A percentile compares a stretch with the other conserved stretches of the same genome.
These are phyloP conservation scores for Aspergillus sp. DNA, from an alignment of 2,329 filamentous ascomycete species.

Conservation along the genomic window DNA sequence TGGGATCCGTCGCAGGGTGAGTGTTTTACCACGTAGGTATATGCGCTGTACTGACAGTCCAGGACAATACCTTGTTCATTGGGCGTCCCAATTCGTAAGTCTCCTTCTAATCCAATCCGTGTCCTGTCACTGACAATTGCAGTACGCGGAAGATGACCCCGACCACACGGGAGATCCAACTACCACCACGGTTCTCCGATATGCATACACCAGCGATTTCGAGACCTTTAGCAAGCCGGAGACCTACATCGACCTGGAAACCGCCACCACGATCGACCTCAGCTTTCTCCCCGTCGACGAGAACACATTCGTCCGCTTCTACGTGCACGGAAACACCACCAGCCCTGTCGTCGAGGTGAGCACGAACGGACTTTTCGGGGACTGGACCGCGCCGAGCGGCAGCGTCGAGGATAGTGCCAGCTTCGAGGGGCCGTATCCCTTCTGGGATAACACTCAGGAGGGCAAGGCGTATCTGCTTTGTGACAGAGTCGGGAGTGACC, in stretches of 20 bases:
- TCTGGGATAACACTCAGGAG: constrained; percentile 11
- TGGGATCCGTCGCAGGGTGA: constrained; percentile 13
- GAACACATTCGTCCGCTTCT: constrained; percentile 12
- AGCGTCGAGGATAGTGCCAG: constrained; percentile 6
- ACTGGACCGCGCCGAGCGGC: constrained; percentile 7
- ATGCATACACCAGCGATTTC: constrained; percentile 16
- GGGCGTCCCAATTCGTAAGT: constrained; percentile 14
- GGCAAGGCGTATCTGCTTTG: constrained; percentile 11
- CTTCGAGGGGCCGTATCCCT: constrained; percentile 15
- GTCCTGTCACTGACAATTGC: background rate
- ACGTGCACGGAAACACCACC: constrained; percentile 5
- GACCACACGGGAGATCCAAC: constrained; percentile 8
- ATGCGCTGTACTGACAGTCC: background rate
- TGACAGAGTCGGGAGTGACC: constrained; percentile 9
- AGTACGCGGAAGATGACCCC: constrained; percentile 11
- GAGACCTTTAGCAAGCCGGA: constrained; percentile 11
- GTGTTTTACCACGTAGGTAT: background rate
- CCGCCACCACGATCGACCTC: constrained; percentile 12
- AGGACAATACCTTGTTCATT: constrained; percentile 16
- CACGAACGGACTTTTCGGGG: constrained; percentile 11
- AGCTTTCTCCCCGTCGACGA: constrained; percentile 5
- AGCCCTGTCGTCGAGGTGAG: constrained; percentile 11
- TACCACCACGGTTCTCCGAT: constrained; percentile 10
- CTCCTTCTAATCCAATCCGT: too few relatives aligned
- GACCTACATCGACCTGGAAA: constrained; percentile 8